Evolutionary conservation across 2,329 filamentous ascomycete genomes (phyloP).

Genomic region (Aspergillus niger): DNA sequence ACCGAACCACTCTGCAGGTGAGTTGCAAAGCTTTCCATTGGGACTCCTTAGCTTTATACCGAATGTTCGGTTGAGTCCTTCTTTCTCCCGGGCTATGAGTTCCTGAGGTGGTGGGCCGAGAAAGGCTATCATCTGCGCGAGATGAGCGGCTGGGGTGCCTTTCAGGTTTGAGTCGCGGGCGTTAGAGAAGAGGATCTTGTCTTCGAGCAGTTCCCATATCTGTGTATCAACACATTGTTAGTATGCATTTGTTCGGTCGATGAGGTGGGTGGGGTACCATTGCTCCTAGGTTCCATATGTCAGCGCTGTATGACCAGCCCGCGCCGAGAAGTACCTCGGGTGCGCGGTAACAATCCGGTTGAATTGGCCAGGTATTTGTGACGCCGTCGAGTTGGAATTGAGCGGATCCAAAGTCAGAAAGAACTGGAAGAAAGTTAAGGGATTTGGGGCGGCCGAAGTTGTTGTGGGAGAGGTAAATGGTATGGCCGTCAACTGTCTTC

Average conservation of each 20-base stretch:
- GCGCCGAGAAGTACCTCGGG: constrained; percentile 39
- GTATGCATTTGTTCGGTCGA: no score
- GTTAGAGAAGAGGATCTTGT: background rate
- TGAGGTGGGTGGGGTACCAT: constrained; percentile 19
- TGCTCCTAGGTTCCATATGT: constrained; percentile 42
- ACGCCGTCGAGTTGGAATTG: background rate
- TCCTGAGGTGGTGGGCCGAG: background rate
- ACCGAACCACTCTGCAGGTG: background rate
- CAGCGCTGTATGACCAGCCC: constrained; percentile 39
- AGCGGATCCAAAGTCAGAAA: background rate
- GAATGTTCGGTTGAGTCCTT: background rate
- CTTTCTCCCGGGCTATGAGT: background rate
- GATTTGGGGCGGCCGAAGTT: background rate
- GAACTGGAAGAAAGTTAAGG: background rate
- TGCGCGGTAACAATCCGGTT: constrained; percentile 43
- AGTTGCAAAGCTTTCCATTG: background rate
- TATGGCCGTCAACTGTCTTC: background rate
- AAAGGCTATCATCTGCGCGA: background rate
- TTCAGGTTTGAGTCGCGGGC: background rate
- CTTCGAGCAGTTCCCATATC: background rate
- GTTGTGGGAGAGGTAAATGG: background rate
- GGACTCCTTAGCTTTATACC: background rate
- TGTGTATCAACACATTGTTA: background rate
- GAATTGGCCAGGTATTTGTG: constrained; percentile 27
- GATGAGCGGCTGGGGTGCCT: background rate